Evolutionary conservation across 345 rosid genomes (phyloP).

Genomic region (Pseudoturritis turrita): DNA sequence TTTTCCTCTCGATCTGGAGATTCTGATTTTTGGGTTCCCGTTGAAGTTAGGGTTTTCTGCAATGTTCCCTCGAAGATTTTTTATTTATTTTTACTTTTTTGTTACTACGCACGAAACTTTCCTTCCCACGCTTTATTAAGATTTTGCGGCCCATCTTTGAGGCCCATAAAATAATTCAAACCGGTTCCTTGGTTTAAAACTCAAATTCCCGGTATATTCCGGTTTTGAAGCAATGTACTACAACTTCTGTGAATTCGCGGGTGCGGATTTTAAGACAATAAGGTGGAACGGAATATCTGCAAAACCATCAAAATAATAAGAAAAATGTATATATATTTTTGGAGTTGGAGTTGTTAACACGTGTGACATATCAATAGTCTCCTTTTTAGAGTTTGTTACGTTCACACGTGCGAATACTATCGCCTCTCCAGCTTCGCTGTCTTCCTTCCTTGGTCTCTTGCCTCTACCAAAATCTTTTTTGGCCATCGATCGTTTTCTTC

Average conservation of each 20-base stretch:
- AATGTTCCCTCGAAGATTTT: conserved; percentile 16
- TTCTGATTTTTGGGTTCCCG: conserved; percentile 29
- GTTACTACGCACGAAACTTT: neutral
- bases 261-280: neutral
- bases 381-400: neutral
- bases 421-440: neutral
- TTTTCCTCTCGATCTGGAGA: conserved; percentile 22
- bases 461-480: neutral
- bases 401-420: conserved; percentile 5
- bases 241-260: neutral
- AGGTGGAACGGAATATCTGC: too few species aligned
- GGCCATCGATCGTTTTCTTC: neutral
- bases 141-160: neutral
- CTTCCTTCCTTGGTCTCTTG: neutral
- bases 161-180: conserved; percentile 8
- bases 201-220: neutral
- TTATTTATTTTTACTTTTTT: neutral
- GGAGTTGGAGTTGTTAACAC: neutral
- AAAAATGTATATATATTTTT: too few species aligned
- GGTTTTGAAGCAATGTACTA: neutral
- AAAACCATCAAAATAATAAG: too few species aligned
- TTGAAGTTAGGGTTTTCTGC: conserved; percentile 35
- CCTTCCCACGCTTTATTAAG: neutral
- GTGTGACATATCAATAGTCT: neutral
- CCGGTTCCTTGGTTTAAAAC: neutral